phyloP scores from a whole-genome alignment of 2,329 filamentous ascomycete species.

The Ceratocystis destructans region DNA sequence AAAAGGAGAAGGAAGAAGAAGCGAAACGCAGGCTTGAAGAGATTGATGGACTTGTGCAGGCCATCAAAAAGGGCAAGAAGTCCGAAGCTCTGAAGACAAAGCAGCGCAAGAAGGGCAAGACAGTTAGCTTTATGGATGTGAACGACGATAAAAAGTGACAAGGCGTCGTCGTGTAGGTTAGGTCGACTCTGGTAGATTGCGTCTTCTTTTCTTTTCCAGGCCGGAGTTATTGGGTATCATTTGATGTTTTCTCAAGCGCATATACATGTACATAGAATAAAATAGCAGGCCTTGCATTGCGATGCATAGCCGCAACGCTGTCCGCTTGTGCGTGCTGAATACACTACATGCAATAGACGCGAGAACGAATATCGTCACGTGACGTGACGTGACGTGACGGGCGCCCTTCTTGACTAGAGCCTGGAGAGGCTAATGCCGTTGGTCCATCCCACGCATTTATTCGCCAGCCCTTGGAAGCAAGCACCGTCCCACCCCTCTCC shows the following conservation, averaged over 20 bases:
- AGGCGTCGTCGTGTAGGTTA: constrained; percentile 10
- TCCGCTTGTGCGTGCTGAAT: no score
- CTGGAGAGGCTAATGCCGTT: neutral
- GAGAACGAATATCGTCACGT: neutral
- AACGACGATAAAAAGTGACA: constrained; percentile 22
- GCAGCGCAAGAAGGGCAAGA: constrained; percentile 25
- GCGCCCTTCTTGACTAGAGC: neutral
- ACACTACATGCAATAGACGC: no score
- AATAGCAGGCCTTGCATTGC: no score
- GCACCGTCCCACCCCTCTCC: neutral
- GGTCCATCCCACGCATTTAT: neutral
- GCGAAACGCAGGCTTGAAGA: constrained; percentile 25
- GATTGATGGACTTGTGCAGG: constrained; percentile 28
- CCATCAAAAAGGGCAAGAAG: constrained; percentile 28
- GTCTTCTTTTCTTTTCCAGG: neutral
- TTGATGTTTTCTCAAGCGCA: neutral
- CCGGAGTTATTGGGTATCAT: neutral
- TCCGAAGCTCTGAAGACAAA: constrained; percentile 25
- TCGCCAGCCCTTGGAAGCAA: neutral
- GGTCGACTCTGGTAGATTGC: neutral
- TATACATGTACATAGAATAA: no score
- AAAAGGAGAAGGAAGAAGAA: constrained; percentile 26
- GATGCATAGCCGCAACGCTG: no score
- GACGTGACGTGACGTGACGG: neutral
- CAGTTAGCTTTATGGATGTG: constrained; percentile 16